These are phyloP conservation scores for Geosmithia flava DNA, from an alignment of 2,329 filamentous ascomycete genomes.

Conservation along the genomic window DNA sequence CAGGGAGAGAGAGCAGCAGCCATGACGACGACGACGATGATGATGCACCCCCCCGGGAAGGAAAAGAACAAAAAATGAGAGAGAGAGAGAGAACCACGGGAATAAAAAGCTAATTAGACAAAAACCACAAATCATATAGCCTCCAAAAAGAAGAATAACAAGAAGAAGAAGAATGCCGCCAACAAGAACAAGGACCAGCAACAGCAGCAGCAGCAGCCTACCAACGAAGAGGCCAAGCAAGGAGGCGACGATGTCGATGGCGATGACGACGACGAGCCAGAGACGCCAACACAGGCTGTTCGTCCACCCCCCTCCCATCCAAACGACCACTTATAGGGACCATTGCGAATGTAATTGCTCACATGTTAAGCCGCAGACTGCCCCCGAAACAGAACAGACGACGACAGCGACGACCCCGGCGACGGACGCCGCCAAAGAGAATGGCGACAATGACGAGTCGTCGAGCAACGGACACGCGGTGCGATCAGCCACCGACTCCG, in stretches of 20 bases:
- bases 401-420: background rate
- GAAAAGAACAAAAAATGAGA: background rate
- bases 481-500: conserved; percentile 15
- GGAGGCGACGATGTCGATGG: background rate
- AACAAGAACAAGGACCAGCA: conserved; percentile 31
- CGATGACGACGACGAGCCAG: conserved; percentile 31
- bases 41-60: background rate
- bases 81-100: background rate
- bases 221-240: conserved; percentile 17
- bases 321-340: background rate
- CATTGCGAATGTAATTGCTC: background rate
- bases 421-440: background rate
- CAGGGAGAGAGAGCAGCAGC: background rate
- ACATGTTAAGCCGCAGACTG: conserved; percentile 12
- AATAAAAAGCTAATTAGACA: background rate
- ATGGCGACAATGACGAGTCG: conserved; percentile 1
- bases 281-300: conserved; percentile 21
- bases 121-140: no score
- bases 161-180: conserved; percentile 42
- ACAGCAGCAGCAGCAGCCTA: conserved; percentile 16
- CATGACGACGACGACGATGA: background rate
- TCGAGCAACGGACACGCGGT: conserved; percentile 23
- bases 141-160: conserved; percentile 44
- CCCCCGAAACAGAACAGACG: conserved; percentile 11
- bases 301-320: conserved; percentile 3